Conservation (phyloP, 2,329 filamentous ascomycete species). For the Paraphoma chrysanthemicola region DNA sequence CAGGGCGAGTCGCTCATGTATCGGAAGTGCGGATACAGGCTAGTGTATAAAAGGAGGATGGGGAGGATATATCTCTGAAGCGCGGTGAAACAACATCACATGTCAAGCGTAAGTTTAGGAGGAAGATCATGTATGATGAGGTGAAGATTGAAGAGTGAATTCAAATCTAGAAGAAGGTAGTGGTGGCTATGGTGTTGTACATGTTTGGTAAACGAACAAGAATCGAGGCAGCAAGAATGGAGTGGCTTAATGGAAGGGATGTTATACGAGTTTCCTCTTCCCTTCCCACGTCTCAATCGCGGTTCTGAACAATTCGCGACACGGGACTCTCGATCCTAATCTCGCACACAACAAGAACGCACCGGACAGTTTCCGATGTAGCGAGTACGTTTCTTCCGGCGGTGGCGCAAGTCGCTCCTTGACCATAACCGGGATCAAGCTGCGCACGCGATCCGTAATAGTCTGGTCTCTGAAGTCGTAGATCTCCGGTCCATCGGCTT, state of each 20-base stretch:
- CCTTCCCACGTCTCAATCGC: constrained; percentile 51
- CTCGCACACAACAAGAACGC: constrained; percentile 92
- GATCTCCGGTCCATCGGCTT: constrained; percentile 72
- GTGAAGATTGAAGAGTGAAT: too few species aligned
- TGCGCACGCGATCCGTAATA: constrained; percentile 90
- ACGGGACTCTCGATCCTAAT: constrained; percentile 81
- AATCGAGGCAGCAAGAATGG: background rate
- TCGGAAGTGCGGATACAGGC: constrained; percentile 12
- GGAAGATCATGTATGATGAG: too few species aligned
- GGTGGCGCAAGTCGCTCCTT: constrained; percentile 86
- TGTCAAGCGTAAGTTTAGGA: too few species aligned
- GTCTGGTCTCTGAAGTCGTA: constrained; percentile 96
- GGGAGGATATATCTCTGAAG: constrained; percentile 28
- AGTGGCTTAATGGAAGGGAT: too few species aligned
- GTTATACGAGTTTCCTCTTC: constrained; percentile 21
- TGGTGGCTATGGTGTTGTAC: background rate
- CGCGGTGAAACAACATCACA: background rate
- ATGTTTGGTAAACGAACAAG: background rate
- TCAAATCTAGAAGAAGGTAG: background rate
- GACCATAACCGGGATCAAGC: constrained; percentile 91
- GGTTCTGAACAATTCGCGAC: constrained; percentile 77
- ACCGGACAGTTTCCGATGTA: constrained; percentile 94
- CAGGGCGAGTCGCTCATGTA: constrained; percentile 12
- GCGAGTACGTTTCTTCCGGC: constrained; percentile 94
- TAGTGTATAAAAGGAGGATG: constrained; percentile 19